A percentile compares a stretch with the other conserved stretches of the same genome.
phyloP scores from a whole-genome alignment of 164 flowering plant species.

The Magnolia sinica region DNA sequence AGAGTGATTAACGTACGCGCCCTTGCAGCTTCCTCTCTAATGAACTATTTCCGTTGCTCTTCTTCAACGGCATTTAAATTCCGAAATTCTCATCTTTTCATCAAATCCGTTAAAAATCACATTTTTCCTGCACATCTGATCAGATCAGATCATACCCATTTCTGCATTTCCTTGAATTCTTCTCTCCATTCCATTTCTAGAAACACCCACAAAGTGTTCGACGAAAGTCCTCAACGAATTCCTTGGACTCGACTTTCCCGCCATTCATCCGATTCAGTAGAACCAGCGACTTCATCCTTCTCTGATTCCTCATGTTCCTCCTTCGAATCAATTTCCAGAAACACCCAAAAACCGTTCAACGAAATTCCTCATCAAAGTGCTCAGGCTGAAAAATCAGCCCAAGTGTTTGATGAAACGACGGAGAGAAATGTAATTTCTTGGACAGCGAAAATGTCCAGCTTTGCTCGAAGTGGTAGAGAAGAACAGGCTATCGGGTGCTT shows the following conservation, averaged over 20 bases:
- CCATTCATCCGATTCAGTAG: not conserved
- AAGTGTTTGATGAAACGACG: constrained; percentile 9
- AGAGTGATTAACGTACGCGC: not conserved
- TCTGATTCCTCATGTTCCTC: not conserved
- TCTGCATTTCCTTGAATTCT: not conserved
- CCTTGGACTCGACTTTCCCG: not conserved
- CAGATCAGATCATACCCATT: not conserved
- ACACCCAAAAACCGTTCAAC: constrained; percentile 22
- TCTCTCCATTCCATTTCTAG: not conserved
- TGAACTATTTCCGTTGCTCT: not conserved
- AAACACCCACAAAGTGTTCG: constrained; percentile 21
- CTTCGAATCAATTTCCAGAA: not conserved
- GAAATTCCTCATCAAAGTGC: constrained; percentile 19
- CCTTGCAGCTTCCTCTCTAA: not conserved
- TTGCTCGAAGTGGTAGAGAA: constrained; percentile 25
- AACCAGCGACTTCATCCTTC: not conserved
- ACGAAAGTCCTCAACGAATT: constrained; percentile 22
- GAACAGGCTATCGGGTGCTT: constrained; percentile 34
- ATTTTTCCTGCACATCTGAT: not conserved
- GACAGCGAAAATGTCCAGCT: constrained; percentile 30
- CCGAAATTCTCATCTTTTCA: not conserved
- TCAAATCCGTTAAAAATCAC: not conserved
- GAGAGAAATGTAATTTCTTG: constrained; percentile 6
- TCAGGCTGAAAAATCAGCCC: constrained; percentile 13
- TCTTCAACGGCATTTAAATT: not conserved